These are phyloP conservation scores for Neocallimastix lanati DNA, from an alignment of 192 early-diverging fungal genomes.

Conservation along the genomic window DNA sequence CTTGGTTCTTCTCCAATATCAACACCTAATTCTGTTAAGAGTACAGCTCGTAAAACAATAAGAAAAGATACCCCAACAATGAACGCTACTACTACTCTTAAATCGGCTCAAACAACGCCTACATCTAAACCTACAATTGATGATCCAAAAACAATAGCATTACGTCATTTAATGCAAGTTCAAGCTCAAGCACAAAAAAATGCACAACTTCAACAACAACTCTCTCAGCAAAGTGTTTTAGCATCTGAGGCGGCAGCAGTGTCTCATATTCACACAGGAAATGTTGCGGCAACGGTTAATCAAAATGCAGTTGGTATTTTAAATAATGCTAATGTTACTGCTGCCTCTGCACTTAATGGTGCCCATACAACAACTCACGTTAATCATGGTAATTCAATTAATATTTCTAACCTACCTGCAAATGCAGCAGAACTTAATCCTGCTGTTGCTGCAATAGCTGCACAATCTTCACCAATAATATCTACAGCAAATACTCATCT, in stretches of 20 bases:
- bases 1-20: neutral
- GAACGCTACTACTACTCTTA: neutral
- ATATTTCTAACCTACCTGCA: neutral
- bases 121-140: neutral
- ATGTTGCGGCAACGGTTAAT: neutral
- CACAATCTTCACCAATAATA: neutral
- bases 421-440: neutral
- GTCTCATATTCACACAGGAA: neutral
- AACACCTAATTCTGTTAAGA: neutral
- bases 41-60: neutral
- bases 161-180: neutral
- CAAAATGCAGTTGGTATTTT: neutral
- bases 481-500: neutral
- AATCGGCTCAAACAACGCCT: neutral
- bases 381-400: neutral
- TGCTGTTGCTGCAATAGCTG: neutral
- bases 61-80: neutral
- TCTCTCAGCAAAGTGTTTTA: neutral
- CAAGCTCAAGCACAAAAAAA: neutral
- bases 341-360: neutral
- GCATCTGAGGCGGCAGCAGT: neutral
- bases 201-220: neutral
- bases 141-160: neutral
- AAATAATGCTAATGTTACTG: neutral
- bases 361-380: neutral